Evolutionary conservation across 257 asterid species (phyloP).

Genomic region (Solanum sparsipilum): DNA sequence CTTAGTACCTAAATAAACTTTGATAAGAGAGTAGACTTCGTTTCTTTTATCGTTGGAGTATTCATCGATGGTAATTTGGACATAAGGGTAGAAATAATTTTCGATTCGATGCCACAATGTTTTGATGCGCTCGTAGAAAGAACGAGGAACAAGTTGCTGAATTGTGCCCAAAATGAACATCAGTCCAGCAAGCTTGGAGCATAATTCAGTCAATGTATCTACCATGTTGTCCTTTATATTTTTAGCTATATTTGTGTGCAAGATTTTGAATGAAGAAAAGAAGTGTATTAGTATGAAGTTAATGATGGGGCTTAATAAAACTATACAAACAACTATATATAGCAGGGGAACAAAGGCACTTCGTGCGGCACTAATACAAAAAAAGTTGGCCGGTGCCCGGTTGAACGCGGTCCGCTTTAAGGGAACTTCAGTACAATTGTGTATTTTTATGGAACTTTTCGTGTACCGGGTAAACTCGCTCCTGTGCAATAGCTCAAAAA

Average conservation of each 20-base stretch:
- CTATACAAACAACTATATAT: not conserved
- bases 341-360: not conserved
- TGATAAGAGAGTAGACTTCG: not conserved
- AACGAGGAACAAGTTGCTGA: not conserved
- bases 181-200: not conserved
- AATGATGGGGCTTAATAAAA: not conserved
- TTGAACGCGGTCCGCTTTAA: not conserved
- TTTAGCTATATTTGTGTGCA: not conserved
- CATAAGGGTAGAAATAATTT: not conserved
- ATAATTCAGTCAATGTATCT: not conserved
- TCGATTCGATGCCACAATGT: not conserved
- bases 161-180: not conserved
- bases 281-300: not conserved
- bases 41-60: not conserved
- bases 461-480: accelerated
- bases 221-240: not conserved
- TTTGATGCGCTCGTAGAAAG: not conserved
- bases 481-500: not conserved
- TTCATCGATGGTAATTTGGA: not conserved
- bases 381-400: not conserved
- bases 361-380: not conserved
- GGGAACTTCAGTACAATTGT: not conserved
- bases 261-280: not conserved
- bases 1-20: not conserved
- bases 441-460: not conserved